Percentiles rank a stretch among this genome's conserved stretches.
Conservation (phyloP, 202 grass and related monocot genomes). For the Setaria viridis region DNA sequence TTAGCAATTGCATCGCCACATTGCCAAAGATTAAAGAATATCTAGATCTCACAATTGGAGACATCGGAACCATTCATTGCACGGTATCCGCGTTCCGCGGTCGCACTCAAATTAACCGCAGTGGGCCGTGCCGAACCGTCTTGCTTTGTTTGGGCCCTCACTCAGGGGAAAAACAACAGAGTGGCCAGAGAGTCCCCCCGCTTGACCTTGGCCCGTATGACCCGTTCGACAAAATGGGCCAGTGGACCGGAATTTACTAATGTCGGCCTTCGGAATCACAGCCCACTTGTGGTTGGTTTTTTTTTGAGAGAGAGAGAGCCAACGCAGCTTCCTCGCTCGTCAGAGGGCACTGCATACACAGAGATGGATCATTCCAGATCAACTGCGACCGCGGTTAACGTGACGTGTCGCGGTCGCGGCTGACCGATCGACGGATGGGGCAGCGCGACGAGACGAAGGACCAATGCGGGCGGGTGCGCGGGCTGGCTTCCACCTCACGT, state of each 20-base stretch:
- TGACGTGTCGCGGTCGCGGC: background rate
- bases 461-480: background rate
- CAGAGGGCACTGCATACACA: background rate
- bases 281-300: background rate
- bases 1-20: too few relatives aligned
- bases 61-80: too few relatives aligned
- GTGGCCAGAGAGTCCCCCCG: too few relatives aligned
- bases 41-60: too few relatives aligned
- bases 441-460: background rate
- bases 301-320: background rate
- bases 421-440: background rate
- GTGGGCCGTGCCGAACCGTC: background rate
- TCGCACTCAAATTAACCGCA: background rate
- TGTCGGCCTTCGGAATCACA: background rate
- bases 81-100: too few relatives aligned
- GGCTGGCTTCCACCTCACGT: conserved; percentile 51
- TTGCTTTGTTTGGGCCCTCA: too few relatives aligned
- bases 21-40: too few relatives aligned
- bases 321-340: background rate
- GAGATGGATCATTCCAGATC: background rate
- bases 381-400: background rate
- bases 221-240: too few relatives aligned
- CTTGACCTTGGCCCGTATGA: too few relatives aligned
- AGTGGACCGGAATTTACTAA: background rate
- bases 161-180: too few relatives aligned